Evolutionary conservation across 2,329 filamentous ascomycete genomes (phyloP).

Genomic region (Paraphoma chrysanthemicola): DNA sequence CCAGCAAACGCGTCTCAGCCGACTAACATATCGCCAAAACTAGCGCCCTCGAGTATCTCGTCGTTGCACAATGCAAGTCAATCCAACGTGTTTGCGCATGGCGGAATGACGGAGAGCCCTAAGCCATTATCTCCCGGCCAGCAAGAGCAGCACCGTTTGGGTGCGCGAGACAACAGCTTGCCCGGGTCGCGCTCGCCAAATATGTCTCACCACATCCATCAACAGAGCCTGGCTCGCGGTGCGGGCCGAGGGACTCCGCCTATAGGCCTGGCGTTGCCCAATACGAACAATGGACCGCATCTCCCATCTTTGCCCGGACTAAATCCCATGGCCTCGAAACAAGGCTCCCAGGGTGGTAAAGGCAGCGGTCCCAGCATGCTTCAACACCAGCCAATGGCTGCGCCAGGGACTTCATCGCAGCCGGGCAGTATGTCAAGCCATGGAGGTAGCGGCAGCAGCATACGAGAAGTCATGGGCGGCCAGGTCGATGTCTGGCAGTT

Average conservation of each 20-base stretch:
- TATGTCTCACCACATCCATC: conserved; percentile 69
- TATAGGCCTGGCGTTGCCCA: conserved; percentile 49
- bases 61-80: conserved; percentile 45
- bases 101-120: conserved; percentile 81
- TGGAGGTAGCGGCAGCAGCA: conserved; percentile 65
- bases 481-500: conserved; percentile 70
- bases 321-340: conserved; percentile 40
- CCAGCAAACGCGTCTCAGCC: conserved; percentile 46
- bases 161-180: conserved; percentile 55
- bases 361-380: conserved; percentile 49
- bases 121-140: conserved; percentile 79
- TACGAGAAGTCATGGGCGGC: conserved; percentile 71
- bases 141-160: conserved; percentile 61
- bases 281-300: conserved; percentile 52
- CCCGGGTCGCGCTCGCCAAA: conserved; percentile 70
- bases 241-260: conserved; percentile 65
- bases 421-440: conserved; percentile 61
- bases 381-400: conserved; percentile 47
- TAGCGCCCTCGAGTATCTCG: conserved; percentile 45
- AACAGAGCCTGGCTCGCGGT: conserved; percentile 66
- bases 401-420: conserved; percentile 54
- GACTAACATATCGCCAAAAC: conserved; percentile 48
- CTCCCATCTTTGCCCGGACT: conserved; percentile 53
- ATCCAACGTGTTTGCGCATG: conserved; percentile 72
- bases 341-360: conserved; percentile 40